These are phyloP conservation scores for Saccharomyces hybrid DNA, from an alignment of 1,139 yeast genomes.

Conservation along the genomic window DNA sequence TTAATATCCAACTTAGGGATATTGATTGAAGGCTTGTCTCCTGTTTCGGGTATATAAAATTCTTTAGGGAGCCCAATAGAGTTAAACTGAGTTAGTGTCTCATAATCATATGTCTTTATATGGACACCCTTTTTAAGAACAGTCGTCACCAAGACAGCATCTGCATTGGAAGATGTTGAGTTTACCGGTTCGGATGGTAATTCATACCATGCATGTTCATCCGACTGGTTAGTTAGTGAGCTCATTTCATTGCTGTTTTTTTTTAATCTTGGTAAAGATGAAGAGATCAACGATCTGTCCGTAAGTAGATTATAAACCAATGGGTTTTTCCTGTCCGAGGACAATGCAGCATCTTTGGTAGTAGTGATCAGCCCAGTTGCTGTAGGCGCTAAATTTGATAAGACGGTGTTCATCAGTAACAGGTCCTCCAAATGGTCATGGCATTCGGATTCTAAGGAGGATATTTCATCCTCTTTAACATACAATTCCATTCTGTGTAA, in stretches of 20 bases:
- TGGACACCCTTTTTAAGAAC: slow-evolving; percentile 71
- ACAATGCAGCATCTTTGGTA: slow-evolving; percentile 22
- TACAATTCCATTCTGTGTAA: slow-evolving; percentile 18
- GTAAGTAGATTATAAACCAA: slow-evolving; percentile 81
- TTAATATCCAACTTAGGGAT: slow-evolving; percentile 43
- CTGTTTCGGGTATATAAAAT: slow-evolving; percentile 1
- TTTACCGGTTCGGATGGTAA: slow-evolving; percentile 13
- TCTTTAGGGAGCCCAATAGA: slow-evolving; percentile 22
- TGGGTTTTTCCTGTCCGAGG: slow-evolving; percentile 49
- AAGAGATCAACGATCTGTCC: slow-evolving; percentile 85
- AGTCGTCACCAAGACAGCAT: slow-evolving; percentile 48
- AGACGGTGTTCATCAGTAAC: slow-evolving; percentile 30
- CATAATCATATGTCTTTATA: slow-evolving; percentile 41
- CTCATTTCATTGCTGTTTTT: slow-evolving; percentile 24
- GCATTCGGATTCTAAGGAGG: slow-evolving; percentile 10
- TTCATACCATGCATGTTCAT: slow-evolving; percentile 22
- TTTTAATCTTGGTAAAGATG: slow-evolving; percentile 77
- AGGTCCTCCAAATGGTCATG: slow-evolving; percentile 32
- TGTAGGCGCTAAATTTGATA: slow-evolving; percentile 34
- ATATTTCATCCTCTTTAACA: slow-evolving; percentile 38
- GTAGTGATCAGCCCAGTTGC: slow-evolving; percentile 37
- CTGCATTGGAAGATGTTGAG: slow-evolving; percentile 8
- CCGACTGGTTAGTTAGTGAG: neutral
- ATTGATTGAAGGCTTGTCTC: slow-evolving; percentile 4
- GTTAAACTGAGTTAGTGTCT: slow-evolving; percentile 28